A percentile compares a stretch with the other conserved stretches of the same genome.
These are phyloP conservation scores for Boletus edulis DNA, from an alignment of 768 basidiomycete species.

Conservation along the genomic window DNA sequence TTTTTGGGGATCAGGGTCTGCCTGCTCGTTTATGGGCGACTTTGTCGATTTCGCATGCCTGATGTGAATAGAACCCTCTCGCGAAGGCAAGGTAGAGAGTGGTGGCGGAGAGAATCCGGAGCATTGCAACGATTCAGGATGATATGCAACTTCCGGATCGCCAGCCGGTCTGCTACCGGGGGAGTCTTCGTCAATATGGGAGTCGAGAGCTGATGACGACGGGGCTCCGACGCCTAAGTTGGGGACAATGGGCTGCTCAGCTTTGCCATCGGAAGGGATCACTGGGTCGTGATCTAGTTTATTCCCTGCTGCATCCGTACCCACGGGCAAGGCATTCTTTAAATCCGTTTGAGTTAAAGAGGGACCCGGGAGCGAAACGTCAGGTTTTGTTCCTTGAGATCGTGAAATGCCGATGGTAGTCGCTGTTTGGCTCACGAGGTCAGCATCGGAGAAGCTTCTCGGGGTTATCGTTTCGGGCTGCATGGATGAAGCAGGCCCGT, in stretches of 20 bases:
- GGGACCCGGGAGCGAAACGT: not conserved
- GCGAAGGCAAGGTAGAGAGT: not conserved
- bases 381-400: not conserved
- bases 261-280: not conserved
- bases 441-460: not conserved
- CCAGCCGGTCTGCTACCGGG: not conserved
- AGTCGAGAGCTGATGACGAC: not conserved
- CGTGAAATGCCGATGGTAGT: not conserved
- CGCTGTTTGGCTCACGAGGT: not conserved
- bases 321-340: not conserved
- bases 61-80: not conserved
- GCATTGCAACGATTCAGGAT: not conserved
- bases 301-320: not conserved
- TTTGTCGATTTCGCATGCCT: not conserved
- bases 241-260: not conserved
- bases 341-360: not conserved
- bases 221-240: not conserved
- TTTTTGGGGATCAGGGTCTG: not conserved
- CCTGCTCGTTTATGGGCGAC: not conserved
- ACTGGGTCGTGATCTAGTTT: not conserved
- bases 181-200: not conserved
- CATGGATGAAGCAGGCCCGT: not conserved
- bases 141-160: not conserved
- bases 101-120: not conserved
- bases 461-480: not conserved